Evolutionary conservation across 129 eudicot species (phyloP), one percentile per base, ranked within the genome.

Genomic region (Ambrosia trifida): DNA sequence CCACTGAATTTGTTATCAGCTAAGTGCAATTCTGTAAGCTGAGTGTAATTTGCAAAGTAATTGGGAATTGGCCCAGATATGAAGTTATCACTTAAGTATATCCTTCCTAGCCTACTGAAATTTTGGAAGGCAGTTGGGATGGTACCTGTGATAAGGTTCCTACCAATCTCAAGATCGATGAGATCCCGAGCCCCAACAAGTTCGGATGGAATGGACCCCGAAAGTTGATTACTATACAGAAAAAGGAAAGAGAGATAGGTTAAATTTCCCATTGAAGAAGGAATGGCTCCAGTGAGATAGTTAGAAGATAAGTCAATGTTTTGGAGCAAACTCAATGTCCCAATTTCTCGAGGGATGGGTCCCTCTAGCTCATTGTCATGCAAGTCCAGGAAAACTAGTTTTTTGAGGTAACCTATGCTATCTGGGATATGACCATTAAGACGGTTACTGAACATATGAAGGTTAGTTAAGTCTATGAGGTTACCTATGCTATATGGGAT

Each of bases 281-380:
- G 83, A 12, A 79, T 72, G 18, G 31, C 20, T 14, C 85, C 85
- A 41, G 68, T 76, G 11, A 81, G 69, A 24, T 24, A 0, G 28
- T 24, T 24, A 24, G 28, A 24, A 24, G n/a, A n/a, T n/a, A 24
- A 24, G 28, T 24, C 28, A 1, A 24, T 0, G 28, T 24, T 24
- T 24, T 24, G 28, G 28, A 24, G 1, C 1, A 24, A 24, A 24
- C 28, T 24, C 28, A 24, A 1, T 24, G 28, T 1, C 28, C 28
- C 28, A 24, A 24, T 24, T 24, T 24, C 28, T 24, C 1, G 28
- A 24, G 28, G 28, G 28, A 24, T 24, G 28, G 28, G 28, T 24
- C 28, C 28, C 28, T 24, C 28, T 0, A 24, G 28, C 1, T 24
- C 0, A 24, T 24, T 24, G 28, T 1, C 28, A 24, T 0, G 28